Evolutionary conservation across 345 rosid species (phyloP).

Genomic region (Arabidopsis arenosa): DNA sequence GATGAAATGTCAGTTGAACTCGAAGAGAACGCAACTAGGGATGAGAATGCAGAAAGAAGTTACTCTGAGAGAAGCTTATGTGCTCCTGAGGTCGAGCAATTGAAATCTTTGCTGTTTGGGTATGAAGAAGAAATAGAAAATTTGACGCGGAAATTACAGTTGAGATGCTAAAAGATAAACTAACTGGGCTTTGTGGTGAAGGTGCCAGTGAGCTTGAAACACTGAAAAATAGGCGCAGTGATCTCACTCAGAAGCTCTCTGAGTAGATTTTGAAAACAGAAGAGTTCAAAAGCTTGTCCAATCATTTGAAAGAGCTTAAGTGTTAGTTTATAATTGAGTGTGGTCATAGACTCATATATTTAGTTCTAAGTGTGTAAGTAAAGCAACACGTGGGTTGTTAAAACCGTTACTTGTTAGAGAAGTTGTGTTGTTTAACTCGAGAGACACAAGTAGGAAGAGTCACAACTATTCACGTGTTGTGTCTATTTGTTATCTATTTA

Average conservation of each 20-base stretch:
- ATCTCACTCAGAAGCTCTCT: slow-evolving; percentile 72
- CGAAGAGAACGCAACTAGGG: slow-evolving; percentile 46
- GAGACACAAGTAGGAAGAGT: too few relatives aligned
- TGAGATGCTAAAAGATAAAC: slow-evolving; percentile 58
- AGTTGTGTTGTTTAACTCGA: too few relatives aligned
- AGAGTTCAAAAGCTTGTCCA: slow-evolving; percentile 80
- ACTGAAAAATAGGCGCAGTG: slow-evolving; percentile 60
- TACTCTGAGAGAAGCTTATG: slow-evolving; percentile 46
- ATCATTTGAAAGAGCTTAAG: slow-evolving; percentile 87
- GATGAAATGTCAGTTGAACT: slow-evolving; percentile 49
- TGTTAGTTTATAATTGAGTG: too few relatives aligned
- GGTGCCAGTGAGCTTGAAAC: slow-evolving; percentile 50
- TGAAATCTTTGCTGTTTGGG: slow-evolving; percentile 53
- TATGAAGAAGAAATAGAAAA: slow-evolving; percentile 63
- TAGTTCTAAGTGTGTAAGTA: too few relatives aligned
- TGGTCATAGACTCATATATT: too few relatives aligned
- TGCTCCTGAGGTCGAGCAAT: slow-evolving; percentile 57
- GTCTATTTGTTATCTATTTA: too few relatives aligned
- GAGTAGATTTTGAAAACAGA: slow-evolving; percentile 85
- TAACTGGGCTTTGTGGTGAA: slow-evolving; percentile 58
- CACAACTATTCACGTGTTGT: too few relatives aligned
- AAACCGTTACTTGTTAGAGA: too few relatives aligned
- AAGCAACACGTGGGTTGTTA: too few relatives aligned
- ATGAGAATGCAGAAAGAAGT: slow-evolving; percentile 49
- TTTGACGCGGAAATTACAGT: slow-evolving; percentile 60